These are phyloP conservation scores for Verbascum thapsus DNA, from an alignment of 257 asterid genomes.

Conservation along the genomic window DNA sequence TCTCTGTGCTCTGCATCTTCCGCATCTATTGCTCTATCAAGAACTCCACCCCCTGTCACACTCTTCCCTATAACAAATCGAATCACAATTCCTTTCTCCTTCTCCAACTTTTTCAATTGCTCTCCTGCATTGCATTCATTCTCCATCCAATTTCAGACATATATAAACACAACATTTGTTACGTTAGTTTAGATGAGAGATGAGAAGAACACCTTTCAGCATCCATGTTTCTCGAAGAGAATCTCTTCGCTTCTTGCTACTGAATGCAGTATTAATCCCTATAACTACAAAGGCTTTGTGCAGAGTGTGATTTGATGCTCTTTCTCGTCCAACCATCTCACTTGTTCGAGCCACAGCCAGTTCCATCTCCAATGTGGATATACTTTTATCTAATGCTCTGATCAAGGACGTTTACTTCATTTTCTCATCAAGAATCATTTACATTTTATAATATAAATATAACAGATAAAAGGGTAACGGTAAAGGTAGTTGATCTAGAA, in stretches of 20 bases:
- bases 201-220: conserved; percentile 45
- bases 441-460: no score
- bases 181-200: background rate
- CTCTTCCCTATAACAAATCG: conserved; percentile 74
- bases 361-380: conserved; percentile 53
- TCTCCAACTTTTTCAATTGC: conserved; percentile 51
- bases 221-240: conserved; percentile 73
- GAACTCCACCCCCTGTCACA: conserved; percentile 47
- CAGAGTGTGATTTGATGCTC: conserved; percentile 30
- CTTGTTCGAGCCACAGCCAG: conserved; percentile 36
- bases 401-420: background rate
- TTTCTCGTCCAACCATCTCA: conserved; percentile 23
- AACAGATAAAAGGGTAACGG: no score
- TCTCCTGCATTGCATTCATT: conserved; percentile 41
- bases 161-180: no score
- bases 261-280: conserved; percentile 74
- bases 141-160: no score
- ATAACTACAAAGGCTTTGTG: conserved; percentile 56
- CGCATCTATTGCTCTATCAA: conserved; percentile 53
- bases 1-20: conserved; percentile 60
- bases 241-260: conserved; percentile 70
- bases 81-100: conserved; percentile 63
- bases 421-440: background rate
- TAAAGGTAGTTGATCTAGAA: no score
- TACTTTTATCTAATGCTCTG: conserved; percentile 59